Conservation (phyloP, 2,329 filamentous ascomycete species). For the Sordariomycetes sp. region DNA sequence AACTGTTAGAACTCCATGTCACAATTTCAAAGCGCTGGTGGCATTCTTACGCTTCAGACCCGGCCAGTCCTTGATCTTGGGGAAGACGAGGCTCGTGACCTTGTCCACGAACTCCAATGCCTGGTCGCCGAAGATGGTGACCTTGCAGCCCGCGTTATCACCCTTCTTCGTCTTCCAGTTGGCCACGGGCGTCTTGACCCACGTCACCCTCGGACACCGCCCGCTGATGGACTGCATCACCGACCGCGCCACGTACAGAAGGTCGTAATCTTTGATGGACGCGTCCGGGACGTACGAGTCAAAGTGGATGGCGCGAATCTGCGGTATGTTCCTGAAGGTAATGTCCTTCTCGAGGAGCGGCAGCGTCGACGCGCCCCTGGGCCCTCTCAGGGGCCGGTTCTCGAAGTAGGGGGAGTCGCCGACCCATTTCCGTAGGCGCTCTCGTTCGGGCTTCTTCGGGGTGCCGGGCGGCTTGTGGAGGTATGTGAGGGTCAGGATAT, state of each 20-base stretch:
- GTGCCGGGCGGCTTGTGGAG: constrained; percentile 75
- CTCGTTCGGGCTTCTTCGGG: constrained; percentile 34
- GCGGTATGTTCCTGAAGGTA: constrained; percentile 76
- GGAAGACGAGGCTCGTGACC: constrained; percentile 79
- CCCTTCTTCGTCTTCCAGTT: constrained; percentile 66
- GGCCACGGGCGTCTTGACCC: constrained; percentile 57
- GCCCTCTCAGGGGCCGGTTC: constrained; percentile 75
- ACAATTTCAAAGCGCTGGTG: neutral
- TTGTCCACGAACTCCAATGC: constrained; percentile 90
- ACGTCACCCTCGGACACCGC: constrained; percentile 59
- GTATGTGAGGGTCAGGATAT: constrained; percentile 84
- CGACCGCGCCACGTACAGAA: constrained; percentile 75
- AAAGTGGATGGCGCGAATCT: constrained; percentile 69
- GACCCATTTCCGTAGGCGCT: constrained; percentile 76
- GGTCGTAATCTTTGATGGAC: constrained; percentile 53
- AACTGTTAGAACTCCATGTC: neutral
- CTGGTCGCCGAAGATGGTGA: constrained; percentile 64
- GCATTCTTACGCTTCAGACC: constrained; percentile 41
- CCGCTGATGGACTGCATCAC: constrained; percentile 80
- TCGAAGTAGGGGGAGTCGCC: constrained; percentile 89
- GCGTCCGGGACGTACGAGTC: constrained; percentile 65
- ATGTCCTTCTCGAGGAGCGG: constrained; percentile 62
- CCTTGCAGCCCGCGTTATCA: constrained; percentile 65
- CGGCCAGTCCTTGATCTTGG: constrained; percentile 91
- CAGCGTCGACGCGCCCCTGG: constrained; percentile 63